Conservation (phyloP, 257 asterid genomes). For the Lantana camara region DNA sequence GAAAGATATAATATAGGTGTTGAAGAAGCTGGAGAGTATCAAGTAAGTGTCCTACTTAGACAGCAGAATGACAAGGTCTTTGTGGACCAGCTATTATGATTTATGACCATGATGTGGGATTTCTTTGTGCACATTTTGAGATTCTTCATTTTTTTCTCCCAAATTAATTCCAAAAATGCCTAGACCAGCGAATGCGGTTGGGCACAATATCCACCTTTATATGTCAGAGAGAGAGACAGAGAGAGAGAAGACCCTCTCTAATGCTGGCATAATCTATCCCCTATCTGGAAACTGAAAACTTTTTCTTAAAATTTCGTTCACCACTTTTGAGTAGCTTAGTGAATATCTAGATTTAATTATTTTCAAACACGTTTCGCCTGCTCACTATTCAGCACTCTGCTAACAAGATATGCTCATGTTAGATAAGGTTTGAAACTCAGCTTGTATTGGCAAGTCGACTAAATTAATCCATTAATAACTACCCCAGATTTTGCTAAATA, state of each 20-base stretch:
- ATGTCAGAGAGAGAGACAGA: too few species aligned
- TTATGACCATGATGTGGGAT: neutral
- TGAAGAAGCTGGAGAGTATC: constrained; percentile 98
- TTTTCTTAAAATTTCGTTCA: neutral
- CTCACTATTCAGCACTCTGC: constrained; percentile 5
- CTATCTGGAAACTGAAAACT: neutral
- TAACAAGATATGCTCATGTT: constrained; percentile 5
- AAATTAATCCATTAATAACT: constrained; percentile 28
- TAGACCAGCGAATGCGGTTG: neutral
- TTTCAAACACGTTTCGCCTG: constrained; percentile 2
- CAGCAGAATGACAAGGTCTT: neutral
- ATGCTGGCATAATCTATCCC: constrained; percentile 8
- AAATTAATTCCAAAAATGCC: neutral
- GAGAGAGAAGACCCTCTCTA: too few species aligned
- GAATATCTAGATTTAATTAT: neutral
- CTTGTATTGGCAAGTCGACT: constrained; percentile 8
- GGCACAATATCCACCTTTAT: constrained; percentile 1
- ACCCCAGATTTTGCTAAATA: constrained; percentile 66
- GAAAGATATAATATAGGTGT: constrained; percentile 75
- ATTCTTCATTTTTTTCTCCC: neutral
- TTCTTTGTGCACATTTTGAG: neutral
- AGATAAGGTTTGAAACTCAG: neutral
- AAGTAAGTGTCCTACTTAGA: constrained; percentile 53
- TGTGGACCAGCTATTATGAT: neutral
- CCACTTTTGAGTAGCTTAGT: neutral